Percentiles rank a stretch among this genome's conserved stretches.
Evolutionary conservation across 2,329 filamentous ascomycete species (phyloP).

Genomic region (Pyrenophora seminiperda): DNA sequence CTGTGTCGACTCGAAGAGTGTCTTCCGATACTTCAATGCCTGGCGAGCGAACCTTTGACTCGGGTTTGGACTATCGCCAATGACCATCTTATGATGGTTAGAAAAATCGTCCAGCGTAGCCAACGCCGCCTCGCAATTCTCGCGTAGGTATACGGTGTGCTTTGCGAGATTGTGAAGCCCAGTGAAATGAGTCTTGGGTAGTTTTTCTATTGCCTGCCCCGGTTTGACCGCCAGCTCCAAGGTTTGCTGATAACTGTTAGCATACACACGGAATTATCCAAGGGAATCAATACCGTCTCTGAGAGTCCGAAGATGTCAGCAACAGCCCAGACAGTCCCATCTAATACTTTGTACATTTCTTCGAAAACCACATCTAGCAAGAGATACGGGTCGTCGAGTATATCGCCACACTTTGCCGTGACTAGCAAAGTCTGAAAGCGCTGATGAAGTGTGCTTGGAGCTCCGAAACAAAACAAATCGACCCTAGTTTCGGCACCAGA

Average conservation of each 20-base stretch:
- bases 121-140: constrained; percentile 41
- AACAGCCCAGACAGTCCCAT: constrained; percentile 37
- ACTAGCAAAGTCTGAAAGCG: constrained; percentile 22
- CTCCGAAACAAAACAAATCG: constrained; percentile 40
- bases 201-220: constrained; percentile 25
- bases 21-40: constrained; percentile 38
- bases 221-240: constrained; percentile 26
- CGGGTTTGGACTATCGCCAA: constrained; percentile 7
- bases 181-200: constrained; percentile 25
- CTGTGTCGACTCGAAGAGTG: constrained; percentile 43
- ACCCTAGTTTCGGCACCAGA: constrained; percentile 6
- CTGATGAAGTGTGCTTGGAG: constrained; percentile 21
- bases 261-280: background rate
- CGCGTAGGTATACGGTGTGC: constrained; percentile 46
- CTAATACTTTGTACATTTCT: constrained; percentile 39
- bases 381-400: constrained; percentile 39
- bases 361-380: constrained; percentile 41
- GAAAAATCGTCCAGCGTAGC: constrained; percentile 34
- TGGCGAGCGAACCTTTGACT: constrained; percentile 19
- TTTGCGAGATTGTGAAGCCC: constrained; percentile 49
- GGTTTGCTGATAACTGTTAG: constrained; percentile 26
- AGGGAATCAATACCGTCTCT: constrained; percentile 31
- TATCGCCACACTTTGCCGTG: constrained; percentile 22
- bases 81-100: constrained; percentile 22
- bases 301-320: constrained; percentile 38